Evolutionary conservation across 169 alveolate species (phyloP).

Genomic region (Neospora caninum): DNA sequence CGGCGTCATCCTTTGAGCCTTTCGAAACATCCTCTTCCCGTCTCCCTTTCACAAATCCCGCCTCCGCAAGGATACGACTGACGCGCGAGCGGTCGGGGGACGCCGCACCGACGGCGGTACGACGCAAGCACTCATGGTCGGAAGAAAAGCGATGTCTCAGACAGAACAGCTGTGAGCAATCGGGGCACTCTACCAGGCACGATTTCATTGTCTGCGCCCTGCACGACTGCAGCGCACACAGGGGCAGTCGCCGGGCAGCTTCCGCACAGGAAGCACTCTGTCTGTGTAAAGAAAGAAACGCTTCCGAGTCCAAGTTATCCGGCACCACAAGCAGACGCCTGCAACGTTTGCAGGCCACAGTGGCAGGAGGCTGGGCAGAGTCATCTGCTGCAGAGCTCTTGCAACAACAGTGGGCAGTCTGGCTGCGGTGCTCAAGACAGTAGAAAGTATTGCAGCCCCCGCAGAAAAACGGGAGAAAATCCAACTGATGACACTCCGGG

Average conservation of each 20-base stretch:
- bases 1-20: not conserved
- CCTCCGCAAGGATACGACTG: not conserved
- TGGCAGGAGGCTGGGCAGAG: not conserved
- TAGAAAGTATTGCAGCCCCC: not conserved
- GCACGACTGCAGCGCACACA: not conserved
- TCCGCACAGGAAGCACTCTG: not conserved
- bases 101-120: not conserved
- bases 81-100: not conserved
- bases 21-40: not conserved
- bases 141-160: not conserved
- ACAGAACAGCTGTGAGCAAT: conserved; percentile 5
- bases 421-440: conserved; percentile 17
- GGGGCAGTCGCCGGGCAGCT: not conserved
- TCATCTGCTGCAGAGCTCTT: not conserved
- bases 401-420: not conserved
- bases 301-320: not conserved
- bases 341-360: conserved; percentile 9
- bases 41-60: not conserved
- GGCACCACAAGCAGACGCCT: conserved; percentile 21
- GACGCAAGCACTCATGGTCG: not conserved
- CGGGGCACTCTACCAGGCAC: not conserved
- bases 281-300: not conserved
- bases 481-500: not conserved
- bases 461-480: conserved; percentile 33
- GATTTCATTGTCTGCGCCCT: not conserved